These are phyloP conservation scores for Diaporthe nobilis DNA, from an alignment of 2,329 filamentous ascomycete genomes.

Conservation along the genomic window DNA sequence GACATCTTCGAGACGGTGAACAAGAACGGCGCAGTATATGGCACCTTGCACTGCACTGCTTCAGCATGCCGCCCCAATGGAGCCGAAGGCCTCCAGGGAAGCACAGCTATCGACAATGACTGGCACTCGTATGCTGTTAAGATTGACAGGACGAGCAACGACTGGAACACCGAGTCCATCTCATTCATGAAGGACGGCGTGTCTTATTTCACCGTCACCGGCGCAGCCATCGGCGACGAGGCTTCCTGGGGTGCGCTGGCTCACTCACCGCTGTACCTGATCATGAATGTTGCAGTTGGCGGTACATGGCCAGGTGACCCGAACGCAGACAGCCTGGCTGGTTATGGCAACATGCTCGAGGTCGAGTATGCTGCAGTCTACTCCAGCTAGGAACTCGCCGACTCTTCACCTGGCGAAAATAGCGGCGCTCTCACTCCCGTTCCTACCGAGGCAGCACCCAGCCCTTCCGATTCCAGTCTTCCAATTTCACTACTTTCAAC, in stretches of 20 bases:
- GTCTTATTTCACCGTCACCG: slow-evolving; percentile 60
- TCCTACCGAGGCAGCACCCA: slow-evolving; percentile 1
- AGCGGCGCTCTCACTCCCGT: slow-evolving; percentile 14
- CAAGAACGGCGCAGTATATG: slow-evolving; percentile 61
- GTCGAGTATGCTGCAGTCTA: slow-evolving; percentile 49
- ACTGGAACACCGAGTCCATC: slow-evolving; percentile 65
- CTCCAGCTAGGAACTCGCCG: slow-evolving; percentile 38
- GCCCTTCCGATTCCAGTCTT: slow-evolving; percentile 19
- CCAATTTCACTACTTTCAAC: slow-evolving; percentile 4
- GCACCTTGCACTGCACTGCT: slow-evolving; percentile 66
- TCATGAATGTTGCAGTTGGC: slow-evolving; percentile 70
- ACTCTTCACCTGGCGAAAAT: slow-evolving; percentile 14
- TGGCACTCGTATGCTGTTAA: slow-evolving; percentile 67
- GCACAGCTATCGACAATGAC: slow-evolving; percentile 48
- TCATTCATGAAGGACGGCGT: slow-evolving; percentile 64
- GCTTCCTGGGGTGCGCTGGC: slow-evolving; percentile 62
- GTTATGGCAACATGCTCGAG: slow-evolving; percentile 49
- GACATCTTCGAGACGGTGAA: slow-evolving; percentile 72
- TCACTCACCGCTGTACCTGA: slow-evolving; percentile 64
- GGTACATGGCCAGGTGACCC: slow-evolving; percentile 67
- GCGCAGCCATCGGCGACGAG: slow-evolving; percentile 59
- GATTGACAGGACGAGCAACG: slow-evolving; percentile 62
- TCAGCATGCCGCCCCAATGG: slow-evolving; percentile 62
- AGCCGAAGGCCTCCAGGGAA: slow-evolving; percentile 46
- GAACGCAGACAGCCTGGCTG: slow-evolving; percentile 50